Evolutionary conservation across 495 filamentous ascomycete genomes (phyloP), one percentile per base, ranked within the genome.

Genomic region (Penicillium longicatenatum): DNA sequence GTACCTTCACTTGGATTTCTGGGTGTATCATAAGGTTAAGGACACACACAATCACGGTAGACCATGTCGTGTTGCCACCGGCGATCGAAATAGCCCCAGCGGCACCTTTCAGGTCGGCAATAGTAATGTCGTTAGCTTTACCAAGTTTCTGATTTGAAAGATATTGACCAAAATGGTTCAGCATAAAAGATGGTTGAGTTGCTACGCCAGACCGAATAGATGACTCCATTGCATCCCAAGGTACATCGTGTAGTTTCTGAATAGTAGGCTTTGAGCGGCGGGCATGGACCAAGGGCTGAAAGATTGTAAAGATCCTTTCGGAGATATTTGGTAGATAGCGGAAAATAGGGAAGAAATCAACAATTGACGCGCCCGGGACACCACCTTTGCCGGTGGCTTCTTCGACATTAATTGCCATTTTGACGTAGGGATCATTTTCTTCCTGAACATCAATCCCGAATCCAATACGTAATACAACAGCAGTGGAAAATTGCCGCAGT

Each of bases 41-140:
- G 41, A 78, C 60, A 52, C 79, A 77, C 14, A 69, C 57, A 49
- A 71, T 72, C 47, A 78, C 56, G 8, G 72, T 73, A 26, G 26
- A 62, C 61, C 65, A 60, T 26, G 73, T 76, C 4, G 80, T 82
- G 49, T 81, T 78, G 43, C 75, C 75, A n/a, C 80, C 80, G 1
- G 79, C 79, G 46, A 81, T 81, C 52, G 75, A 73, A 56, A 82
- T 74, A 1, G 78, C 78, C 1, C 75, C 79, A 0, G 78, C 73
- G 19, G 77, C 75, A 19, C 80, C 79, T 57, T 80, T 78, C 37
- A 81, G 75, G 47, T 82, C 76, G 20, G 76, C 70, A 10, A 81
- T 61, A 2, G 62, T 70, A 14, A 73, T 71, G 10, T 76, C 67
- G 26, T 78, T 75, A 0, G 67, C 56, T 0, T 62, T 30, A 2